Evolutionary conservation across 352 stramenopile genomes (phyloP), one percentile per base, ranked within the genome.

Genomic region (Phytopythium ostracodes): DNA sequence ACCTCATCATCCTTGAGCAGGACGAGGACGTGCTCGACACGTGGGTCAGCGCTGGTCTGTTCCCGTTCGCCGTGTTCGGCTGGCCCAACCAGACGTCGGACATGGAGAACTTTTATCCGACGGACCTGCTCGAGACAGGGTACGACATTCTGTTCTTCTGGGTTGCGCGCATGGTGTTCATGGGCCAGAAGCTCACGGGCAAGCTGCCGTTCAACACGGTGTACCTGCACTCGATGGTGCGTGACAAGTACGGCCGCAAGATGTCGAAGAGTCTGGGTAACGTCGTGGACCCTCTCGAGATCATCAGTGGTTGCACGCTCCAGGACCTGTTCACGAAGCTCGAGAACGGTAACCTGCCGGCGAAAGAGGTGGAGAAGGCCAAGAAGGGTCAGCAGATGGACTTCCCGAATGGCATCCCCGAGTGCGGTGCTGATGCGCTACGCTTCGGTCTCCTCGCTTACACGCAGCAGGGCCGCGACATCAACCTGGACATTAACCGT

Each of bases 71-170:
- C 8, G 82, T 94, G 50, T 96, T 94, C 56, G 86, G 83, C 15
- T 96, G 87, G 87, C 87, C 86, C 0, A 74, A 90, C 40, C 70
- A 79, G 38, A 76, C 77, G 20, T 43, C 53, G 4, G 83, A 93
- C 60, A 80, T 98, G 44, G 73, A 81, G 33, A 84, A 92, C 66
- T 99, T 98, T 63, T 99, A 98, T 76, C 97, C 97, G 24, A 95
- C 92, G 33, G 94, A 97, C 49, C 76, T 98, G 62, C 75, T 99
- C 31, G 98, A 99, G 73, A 99, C 98, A n/a, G 98, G 98, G 14
- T 98, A 98, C 68, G 98, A 99, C 77, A 99, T 99, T 75, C 70
- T 99, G 20, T 99, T 99, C 79, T 99, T 99, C 76, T 99, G 98
- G 98, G 97, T 99, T 46, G 97, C 96, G 33, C 91, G 97, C 63